These are phyloP conservation scores for Sparassis latifolia DNA, from an alignment of 1,284 basidiomycete genomes.

Conservation along the genomic window DNA sequence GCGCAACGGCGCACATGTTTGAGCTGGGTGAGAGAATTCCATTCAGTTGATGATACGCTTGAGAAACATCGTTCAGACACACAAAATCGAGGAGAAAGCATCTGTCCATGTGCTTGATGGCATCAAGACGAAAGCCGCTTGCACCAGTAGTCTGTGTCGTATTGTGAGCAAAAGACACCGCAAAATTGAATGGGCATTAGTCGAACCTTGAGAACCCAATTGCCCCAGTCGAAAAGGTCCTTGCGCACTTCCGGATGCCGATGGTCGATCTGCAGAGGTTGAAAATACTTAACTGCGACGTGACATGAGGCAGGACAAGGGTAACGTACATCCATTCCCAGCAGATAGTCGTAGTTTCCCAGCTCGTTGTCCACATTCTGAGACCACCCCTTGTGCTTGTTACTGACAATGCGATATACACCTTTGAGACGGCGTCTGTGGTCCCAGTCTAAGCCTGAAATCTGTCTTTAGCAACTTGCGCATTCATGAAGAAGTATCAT, in stretches of 20 bases:
- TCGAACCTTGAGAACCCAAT: conserved; percentile 59
- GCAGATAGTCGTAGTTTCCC: conserved; percentile 79
- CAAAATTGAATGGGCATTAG: neutral
- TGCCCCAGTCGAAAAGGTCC: conserved; percentile 61
- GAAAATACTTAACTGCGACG: neutral
- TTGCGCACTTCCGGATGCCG: conserved; percentile 73
- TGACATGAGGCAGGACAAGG: neutral
- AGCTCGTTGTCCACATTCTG: conserved; percentile 59
- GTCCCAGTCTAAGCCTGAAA: conserved; percentile 82
- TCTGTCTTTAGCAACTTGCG: neutral
- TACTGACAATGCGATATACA: conserved; percentile 54
- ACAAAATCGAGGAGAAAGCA: conserved; percentile 64
- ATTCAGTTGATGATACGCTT: neutral
- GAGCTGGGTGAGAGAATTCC: conserved; percentile 38
- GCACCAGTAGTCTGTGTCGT: conserved; percentile 64
- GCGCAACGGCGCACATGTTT: conserved; percentile 38
- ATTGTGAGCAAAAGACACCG: neutral
- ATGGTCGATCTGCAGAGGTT: conserved; percentile 65
- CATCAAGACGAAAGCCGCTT: conserved; percentile 81
- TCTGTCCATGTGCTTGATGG: conserved; percentile 79
- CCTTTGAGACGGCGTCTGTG: conserved; percentile 55
- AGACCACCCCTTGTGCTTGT: conserved; percentile 65
- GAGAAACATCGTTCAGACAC: conserved; percentile 18
- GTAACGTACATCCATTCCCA: conserved; percentile 56
- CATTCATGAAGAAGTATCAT: neutral